phyloP scores from a whole-genome alignment of 192 early-diverging fungal species.

The Powellomyces hirtus region DNA sequence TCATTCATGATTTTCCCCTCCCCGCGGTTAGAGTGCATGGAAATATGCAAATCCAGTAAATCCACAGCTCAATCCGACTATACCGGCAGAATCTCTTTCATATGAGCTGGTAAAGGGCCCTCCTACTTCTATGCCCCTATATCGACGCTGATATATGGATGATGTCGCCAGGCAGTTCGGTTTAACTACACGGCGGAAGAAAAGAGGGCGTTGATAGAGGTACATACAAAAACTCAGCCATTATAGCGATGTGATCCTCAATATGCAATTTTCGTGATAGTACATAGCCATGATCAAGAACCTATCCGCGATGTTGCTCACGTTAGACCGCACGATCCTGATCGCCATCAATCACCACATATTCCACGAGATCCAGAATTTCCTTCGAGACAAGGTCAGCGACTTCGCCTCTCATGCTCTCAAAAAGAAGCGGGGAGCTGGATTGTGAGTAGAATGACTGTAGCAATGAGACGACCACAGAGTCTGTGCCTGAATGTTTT shows the following conservation, averaged over 20 bases:
- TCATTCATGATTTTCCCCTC: no score
- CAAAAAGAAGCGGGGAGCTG: constrained; percentile 45
- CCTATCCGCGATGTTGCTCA: constrained; percentile 22
- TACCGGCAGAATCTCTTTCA: constrained; percentile 24
- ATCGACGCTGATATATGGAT: no score
- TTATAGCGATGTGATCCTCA: no score
- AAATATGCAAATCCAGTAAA: constrained; percentile 47
- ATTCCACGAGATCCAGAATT: constrained; percentile 32
- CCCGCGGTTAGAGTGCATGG: constrained; percentile 49
- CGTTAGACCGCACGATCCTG: constrained; percentile 20
- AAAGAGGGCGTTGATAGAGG: constrained; percentile 44
- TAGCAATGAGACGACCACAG: no score
- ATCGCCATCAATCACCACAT: constrained; percentile 39
- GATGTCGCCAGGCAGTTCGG: constrained; percentile 45
- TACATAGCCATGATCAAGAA: constrained; percentile 51
- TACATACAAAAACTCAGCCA: constrained; percentile 6
- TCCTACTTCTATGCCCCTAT: not conserved
- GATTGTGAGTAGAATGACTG: not conserved
- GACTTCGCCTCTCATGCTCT: constrained; percentile 31
- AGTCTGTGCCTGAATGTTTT: not conserved
- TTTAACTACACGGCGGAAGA: constrained; percentile 49
- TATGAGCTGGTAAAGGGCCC: constrained; percentile 43
- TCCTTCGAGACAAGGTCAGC: constrained; percentile 25
- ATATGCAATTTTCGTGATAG: constrained; percentile 4
- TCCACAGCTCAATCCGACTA: not conserved